Evolutionary conservation across 2,329 filamentous ascomycete species (phyloP).

Genomic region (Talaromyces islandicus): DNA sequence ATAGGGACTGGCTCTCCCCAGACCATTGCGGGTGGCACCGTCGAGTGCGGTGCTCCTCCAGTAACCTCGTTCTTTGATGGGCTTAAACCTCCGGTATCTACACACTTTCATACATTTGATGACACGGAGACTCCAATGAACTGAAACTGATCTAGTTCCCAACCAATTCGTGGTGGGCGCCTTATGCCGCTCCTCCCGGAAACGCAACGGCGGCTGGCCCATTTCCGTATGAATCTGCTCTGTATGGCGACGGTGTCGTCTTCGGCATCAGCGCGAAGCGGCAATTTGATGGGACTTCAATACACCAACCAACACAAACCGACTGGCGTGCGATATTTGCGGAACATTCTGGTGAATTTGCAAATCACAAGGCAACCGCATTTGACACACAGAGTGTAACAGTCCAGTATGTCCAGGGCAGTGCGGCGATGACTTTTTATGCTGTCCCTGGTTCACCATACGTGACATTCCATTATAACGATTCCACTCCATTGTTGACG

Average conservation of each 20-base stretch:
- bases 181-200: not conserved
- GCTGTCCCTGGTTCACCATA: not conserved
- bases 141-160: not conserved
- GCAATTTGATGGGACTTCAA: not conserved
- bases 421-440: not conserved
- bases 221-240: not conserved
- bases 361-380: not conserved
- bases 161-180: not conserved
- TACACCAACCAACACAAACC: not conserved
- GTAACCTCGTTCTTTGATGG: not conserved
- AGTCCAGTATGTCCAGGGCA: not conserved
- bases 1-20: not conserved
- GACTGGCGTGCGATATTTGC: not conserved
- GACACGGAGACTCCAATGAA: not conserved
- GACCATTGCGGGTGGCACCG: not conserved
- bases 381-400: not conserved
- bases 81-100: not conserved
- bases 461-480: not conserved
- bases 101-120: not conserved
- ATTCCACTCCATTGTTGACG: not conserved
- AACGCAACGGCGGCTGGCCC: not conserved
- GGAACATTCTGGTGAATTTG: not conserved
- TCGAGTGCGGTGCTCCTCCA: not conserved
- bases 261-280: not conserved
- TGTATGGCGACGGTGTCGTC: not conserved